Base-by-base conservation (phyloP, 1,284 basidiomycete genomes). In the Austropuccinia psidii region DNA sequence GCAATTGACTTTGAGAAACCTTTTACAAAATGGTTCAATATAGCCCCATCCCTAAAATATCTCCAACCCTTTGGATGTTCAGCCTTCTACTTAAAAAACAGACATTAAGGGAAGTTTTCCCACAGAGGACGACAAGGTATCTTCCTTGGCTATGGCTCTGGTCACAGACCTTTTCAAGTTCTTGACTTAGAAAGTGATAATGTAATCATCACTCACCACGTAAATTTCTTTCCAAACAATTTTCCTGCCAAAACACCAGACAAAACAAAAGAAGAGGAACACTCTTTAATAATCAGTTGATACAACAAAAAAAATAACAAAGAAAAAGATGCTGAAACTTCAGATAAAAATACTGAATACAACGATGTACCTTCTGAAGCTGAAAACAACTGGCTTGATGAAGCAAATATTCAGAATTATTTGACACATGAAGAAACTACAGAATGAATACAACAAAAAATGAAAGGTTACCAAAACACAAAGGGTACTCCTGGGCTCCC, bases 1-100 rank as follows among this genome's bases (percentile, higher is more conserved):
- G 8, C 49, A 15, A 52, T 52, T 21, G 21, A 24, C 27, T 52
- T 52, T 21, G 8, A 9, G 8, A 11, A 9, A 9, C 49, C 49
- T 52, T 24, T n/a, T 24, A 8, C 8, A 8, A 24, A 13, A 24
- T 52, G 49, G 49, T 24, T 13, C 21, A 52, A 52, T 21, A 13
- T 7, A 13, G 8, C 21, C 21, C 9, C 49, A 9, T 13, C 9
- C 8, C 49, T 65, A n/a, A 13, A 33, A 13, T 35, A 65, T n/a
- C 45, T 57, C 21, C 54, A 57, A 11, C 54, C 54, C 24, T 52
- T 11, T 52, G 49, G 21, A 21, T 57, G 19, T 21, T 8, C 15
- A 60, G 57, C 57, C 33, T 24, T 60, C 57, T 60, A 60, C 24
- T 39, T 37, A 9, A 19, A 43, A 43, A 62, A 62, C 58, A 62